Base-by-base conservation (phyloP, 805 yeast genomes). In the Candida pini region DNA sequence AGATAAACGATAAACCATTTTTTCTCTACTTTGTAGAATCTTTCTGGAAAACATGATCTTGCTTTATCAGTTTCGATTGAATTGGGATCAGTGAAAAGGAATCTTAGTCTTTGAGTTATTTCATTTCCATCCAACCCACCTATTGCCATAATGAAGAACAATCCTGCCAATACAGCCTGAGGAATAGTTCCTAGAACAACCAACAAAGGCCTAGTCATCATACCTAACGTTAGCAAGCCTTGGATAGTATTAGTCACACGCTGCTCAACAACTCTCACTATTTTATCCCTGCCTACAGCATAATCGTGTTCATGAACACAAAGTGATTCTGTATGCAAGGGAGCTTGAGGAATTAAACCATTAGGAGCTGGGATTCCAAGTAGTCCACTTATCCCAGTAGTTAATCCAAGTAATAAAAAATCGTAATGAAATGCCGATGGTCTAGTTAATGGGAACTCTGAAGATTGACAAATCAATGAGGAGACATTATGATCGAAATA, bases 271-370 rank as follows among this genome's bases (percentile, higher is more conserved):
- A 89, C 88, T 4, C 73, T 59, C 2, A 64, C 52, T 2, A 73
- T 65, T 15, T 33, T 45, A 21, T 53, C 52, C 12, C 39, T 34
- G 10, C 63, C 63, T 8, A 56, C 54, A 5, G 36, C 46, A 38
- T 51, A 49, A 34, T 61, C 58, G 33, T 56, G 54, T 33, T 70
- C 69, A 43, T 69, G 68, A 10, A 83, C 77, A 27, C 86, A 71
- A 20, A 90, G 60, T 0, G 96, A 76, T 27, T 71, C 73, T 0
- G 97, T 88, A 49, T 90, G 98, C 23, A 92, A 54, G 2, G 97
- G 97, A 0, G 98, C 97, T 57, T 90, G 98, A 1, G 98, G 98
- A 28, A 90, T 90, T 21, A 90, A 66, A 0, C 98, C 98, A 59
- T 92, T 92, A 0, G 97, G 97, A 2, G 97, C 88, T 0, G 97